Base-by-base conservation (phyloP, 306 rosid genomes). In the Lotus japonicus region DNA sequence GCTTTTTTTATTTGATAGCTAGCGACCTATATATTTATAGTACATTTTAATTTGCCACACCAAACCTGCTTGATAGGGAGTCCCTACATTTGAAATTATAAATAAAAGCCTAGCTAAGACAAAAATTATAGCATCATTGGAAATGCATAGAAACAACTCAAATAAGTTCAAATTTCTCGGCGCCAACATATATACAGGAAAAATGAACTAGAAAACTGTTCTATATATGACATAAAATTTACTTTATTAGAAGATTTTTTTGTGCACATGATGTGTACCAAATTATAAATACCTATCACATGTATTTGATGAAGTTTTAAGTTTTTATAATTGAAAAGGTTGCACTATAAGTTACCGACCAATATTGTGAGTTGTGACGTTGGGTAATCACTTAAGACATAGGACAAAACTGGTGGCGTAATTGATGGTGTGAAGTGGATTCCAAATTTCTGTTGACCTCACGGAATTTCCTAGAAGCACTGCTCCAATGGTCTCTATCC, bases 401-500 rank as follows among this genome's bases (percentile, higher is more conserved):
- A 33, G 9, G 49, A 60, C 31, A 68, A 61, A 53, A 76, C 3
- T 43, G 21, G 71, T 62, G 72, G 67, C 76, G 72, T 64, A 70
- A 77, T 35, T 23, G 51, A 26, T 44, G 81, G 55, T 44, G 7
- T 70, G 65, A 64, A 11, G 39, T 0, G 44, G 70, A 71, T 57
- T 65, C 63, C 62, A 58, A 46, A 33, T 59, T 19, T 49, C 0
- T 48, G 56, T 55, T 63, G 72, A 67, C 66, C 41, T 43, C 58
- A 44, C 3, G 77, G 36, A 70, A 16, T 68, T 78, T 78, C 82
- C 64, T 49, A 58, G 78, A 71, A 71, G 7, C 17, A 6, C 21
- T 13, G 31, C 42, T 36, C 11, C 36, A 2, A 44, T 46, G 0
- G 42, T 60, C 61, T 33, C 52, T 48, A 49, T 60, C 76, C 53